Conservation (phyloP, 306 rosid species). For the Delonix regia region DNA sequence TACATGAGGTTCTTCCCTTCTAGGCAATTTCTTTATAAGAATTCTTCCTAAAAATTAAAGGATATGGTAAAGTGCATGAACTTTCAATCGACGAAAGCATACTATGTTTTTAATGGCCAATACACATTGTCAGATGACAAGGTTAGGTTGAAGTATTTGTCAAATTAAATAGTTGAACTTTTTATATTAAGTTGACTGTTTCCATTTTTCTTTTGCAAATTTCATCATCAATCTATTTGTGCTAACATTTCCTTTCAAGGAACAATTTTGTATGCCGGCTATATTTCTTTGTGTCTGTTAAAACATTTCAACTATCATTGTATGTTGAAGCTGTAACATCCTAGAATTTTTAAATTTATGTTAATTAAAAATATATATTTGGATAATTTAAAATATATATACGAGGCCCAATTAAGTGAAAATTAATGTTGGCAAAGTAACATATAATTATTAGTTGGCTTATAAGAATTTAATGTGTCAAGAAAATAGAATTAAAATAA, state of each 20-base stretch:
- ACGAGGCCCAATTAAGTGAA: too few species aligned
- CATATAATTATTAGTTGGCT: too few species aligned
- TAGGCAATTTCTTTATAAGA: slow-evolving; percentile 92
- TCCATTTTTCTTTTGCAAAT: slow-evolving; percentile 8
- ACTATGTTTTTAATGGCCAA: slow-evolving; percentile 74
- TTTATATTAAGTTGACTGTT: background rate
- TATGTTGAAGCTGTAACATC: slow-evolving; percentile 98
- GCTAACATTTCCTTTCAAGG: slow-evolving; percentile 24
- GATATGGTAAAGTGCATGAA: slow-evolving; percentile 90
- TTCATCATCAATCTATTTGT: slow-evolving; percentile 1
- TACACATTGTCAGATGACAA: slow-evolving; percentile 85
- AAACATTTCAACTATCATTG: slow-evolving; percentile 35
- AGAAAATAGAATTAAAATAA: too few species aligned
- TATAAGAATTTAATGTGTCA: too few species aligned
- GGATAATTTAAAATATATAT: too few species aligned
- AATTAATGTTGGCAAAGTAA: too few species aligned
- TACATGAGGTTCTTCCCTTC: slow-evolving; percentile 88
- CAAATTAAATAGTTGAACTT: too few species aligned
- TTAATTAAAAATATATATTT: too few species aligned
- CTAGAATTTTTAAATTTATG: too few species aligned
- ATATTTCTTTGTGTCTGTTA: slow-evolving; percentile 22
- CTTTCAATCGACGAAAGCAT: slow-evolving; percentile 69
- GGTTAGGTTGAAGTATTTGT: too few species aligned
- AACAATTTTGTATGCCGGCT: slow-evolving; percentile 6
- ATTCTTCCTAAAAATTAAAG: slow-evolving; percentile 85